These are phyloP conservation scores for Pelargonium nanum DNA, from an alignment of 345 rosid species.

Conservation along the genomic window DNA sequence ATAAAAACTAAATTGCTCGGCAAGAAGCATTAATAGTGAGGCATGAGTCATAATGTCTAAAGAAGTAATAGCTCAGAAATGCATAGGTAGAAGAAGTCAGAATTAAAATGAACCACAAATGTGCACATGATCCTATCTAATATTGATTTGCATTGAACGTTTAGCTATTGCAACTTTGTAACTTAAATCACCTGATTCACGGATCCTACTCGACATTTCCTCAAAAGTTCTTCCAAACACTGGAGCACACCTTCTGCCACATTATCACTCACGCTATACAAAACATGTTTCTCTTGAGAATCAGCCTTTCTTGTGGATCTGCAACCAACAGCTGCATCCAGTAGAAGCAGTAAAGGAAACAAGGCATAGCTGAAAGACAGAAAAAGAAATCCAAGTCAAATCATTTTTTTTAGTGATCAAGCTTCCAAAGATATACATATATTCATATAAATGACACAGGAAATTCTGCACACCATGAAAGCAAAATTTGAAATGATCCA, in stretches of 20 bases:
- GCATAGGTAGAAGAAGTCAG: too few relatives aligned
- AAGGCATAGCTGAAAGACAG: constrained; percentile 54
- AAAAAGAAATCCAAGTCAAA: not conserved
- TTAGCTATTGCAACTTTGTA: not conserved
- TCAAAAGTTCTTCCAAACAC: constrained; percentile 78
- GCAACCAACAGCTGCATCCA: constrained; percentile 60
- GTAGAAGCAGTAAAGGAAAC: constrained; percentile 70
- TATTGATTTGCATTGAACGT: not conserved
- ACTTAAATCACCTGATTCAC: constrained; percentile 53
- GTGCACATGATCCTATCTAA: not conserved
- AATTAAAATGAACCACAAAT: not conserved
- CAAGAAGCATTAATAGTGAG: too few relatives aligned
- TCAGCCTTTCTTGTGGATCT: constrained; percentile 29
- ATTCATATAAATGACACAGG: too few relatives aligned
- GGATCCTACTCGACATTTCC: constrained; percentile 47
- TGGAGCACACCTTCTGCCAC: constrained; percentile 67
- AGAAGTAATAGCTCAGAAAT: too few relatives aligned
- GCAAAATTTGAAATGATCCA: too few relatives aligned
- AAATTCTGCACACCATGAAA: too few relatives aligned
- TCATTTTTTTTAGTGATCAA: too few relatives aligned
- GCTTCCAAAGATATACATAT: too few relatives aligned
- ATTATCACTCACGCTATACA: constrained; percentile 47
- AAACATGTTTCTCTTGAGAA: constrained; percentile 6
- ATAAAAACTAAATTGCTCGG: too few relatives aligned
- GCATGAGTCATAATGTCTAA: too few relatives aligned